These are phyloP conservation scores for Phytophthora chlamydospora DNA, from an alignment of 352 stramenopile species.

Conservation along the genomic window DNA sequence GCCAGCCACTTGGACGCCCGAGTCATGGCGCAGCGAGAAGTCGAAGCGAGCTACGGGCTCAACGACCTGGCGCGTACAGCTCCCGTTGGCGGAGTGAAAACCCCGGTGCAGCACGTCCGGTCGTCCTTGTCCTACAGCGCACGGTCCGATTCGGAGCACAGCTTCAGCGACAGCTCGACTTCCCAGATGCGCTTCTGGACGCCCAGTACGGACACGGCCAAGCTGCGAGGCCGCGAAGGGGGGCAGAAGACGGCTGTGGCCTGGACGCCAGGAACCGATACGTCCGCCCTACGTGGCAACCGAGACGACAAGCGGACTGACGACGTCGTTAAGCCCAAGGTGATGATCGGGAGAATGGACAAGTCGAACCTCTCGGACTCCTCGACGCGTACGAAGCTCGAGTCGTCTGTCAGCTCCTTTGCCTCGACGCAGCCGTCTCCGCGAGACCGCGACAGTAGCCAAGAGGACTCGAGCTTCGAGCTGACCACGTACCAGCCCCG, in stretches of 20 bases:
- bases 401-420: constrained; percentile 23
- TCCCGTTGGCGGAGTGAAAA: not conserved
- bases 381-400: constrained; percentile 12
- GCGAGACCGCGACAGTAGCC: constrained; percentile 21
- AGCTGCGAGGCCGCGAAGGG: constrained; percentile 3
- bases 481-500: constrained; percentile 21
- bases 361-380: constrained; percentile 6
- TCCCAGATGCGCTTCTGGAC: constrained; percentile 32
- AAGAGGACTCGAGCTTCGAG: constrained; percentile 25
- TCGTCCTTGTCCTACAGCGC: constrained; percentile 8
- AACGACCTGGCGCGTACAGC: constrained; percentile 16
- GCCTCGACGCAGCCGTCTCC: constrained; percentile 26
- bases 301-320: constrained; percentile 1
- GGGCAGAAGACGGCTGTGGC: not conserved
- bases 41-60: constrained; percentile 10
- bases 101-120: not conserved
- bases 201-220: constrained; percentile 13
- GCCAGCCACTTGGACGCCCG: constrained; percentile 31
- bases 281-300: not conserved
- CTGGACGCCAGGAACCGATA: constrained; percentile 13
- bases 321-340: constrained; percentile 14
- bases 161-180: constrained; percentile 3
- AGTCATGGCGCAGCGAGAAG: constrained; percentile 28
- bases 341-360: constrained; percentile 15
- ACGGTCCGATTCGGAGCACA: constrained; percentile 15